Evolutionary conservation across 1,284 basidiomycete genomes (phyloP).

Genomic region (Lentinus polychrous): DNA sequence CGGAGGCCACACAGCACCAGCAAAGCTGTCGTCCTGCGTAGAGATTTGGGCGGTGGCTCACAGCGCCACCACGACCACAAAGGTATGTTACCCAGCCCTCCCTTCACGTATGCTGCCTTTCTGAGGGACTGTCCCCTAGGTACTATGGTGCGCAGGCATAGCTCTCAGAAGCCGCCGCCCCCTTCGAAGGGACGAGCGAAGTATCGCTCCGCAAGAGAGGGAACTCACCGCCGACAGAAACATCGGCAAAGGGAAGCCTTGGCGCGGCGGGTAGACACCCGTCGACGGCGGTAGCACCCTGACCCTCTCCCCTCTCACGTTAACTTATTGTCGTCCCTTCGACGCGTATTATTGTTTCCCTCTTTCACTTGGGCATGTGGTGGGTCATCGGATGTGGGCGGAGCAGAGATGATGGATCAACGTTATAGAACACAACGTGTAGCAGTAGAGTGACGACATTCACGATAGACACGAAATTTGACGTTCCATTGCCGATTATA

Average conservation of each 20-base stretch:
- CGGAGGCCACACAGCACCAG: conserved; percentile 7
- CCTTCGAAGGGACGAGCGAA: conserved; percentile 7
- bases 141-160: conserved; percentile 15
- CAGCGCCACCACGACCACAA: conserved; percentile 10
- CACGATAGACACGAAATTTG: too few relatives aligned
- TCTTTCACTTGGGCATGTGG: too few relatives aligned
- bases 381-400: too few relatives aligned
- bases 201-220: conserved; percentile 5
- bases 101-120: too few relatives aligned
- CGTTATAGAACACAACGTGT: too few relatives aligned
- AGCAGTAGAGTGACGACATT: too few relatives aligned
- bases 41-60: conserved; percentile 1
- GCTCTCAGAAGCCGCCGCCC: conserved; percentile 12
- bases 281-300: not conserved
- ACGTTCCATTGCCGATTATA: too few relatives aligned
- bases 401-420: too few relatives aligned
- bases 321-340: too few relatives aligned
- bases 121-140: conserved; percentile 1
- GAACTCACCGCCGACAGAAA: conserved; percentile 11
- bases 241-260: conserved; percentile 16
- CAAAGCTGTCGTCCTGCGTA: conserved; percentile 5
- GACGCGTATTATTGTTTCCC: too few relatives aligned
- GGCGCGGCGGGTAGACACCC: conserved; percentile 8
- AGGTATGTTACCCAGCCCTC: conserved; percentile 12
- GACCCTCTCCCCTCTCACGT: too few relatives aligned